phyloP scores from a whole-genome alignment of 495 filamentous ascomycete genomes.

The Penicillium lividum region DNA sequence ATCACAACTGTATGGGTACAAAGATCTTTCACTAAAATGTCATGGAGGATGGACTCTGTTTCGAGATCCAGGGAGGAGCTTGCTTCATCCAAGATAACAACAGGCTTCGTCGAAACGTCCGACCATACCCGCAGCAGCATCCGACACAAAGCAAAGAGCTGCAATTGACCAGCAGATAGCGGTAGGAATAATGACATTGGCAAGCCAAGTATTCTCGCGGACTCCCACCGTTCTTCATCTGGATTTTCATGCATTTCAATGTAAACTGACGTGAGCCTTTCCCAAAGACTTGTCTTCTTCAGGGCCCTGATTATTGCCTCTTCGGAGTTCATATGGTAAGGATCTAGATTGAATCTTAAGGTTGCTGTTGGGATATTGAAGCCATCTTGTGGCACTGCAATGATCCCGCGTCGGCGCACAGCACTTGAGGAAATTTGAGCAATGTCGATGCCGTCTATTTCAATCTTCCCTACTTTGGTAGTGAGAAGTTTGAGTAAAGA shows the following conservation, averaged over 20 bases:
- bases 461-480: not conserved
- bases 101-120: not conserved
- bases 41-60: constrained; percentile 5
- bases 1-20: constrained; percentile 4
- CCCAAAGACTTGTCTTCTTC: constrained; percentile 7
- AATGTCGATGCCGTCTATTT: constrained; percentile 1
- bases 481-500: constrained; percentile 4
- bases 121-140: constrained; percentile 3
- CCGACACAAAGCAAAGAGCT: constrained; percentile 7
- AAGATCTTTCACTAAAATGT: constrained; percentile 2
- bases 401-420: constrained; percentile 5
- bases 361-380: constrained; percentile 9
- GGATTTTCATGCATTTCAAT: not conserved
- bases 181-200: constrained; percentile 9
- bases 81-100: constrained; percentile 9
- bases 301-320: not conserved
- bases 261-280: not conserved
- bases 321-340: constrained; percentile 3
- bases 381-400: constrained; percentile 12
- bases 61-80: constrained; percentile 7
- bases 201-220: not conserved
- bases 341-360: constrained; percentile 7
- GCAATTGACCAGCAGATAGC: constrained; percentile 5
- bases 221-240: not conserved
- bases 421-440: not conserved